These are phyloP conservation scores for Amaranthus cruentus DNA, from an alignment of 148 eudicot species.

Conservation along the genomic window DNA sequence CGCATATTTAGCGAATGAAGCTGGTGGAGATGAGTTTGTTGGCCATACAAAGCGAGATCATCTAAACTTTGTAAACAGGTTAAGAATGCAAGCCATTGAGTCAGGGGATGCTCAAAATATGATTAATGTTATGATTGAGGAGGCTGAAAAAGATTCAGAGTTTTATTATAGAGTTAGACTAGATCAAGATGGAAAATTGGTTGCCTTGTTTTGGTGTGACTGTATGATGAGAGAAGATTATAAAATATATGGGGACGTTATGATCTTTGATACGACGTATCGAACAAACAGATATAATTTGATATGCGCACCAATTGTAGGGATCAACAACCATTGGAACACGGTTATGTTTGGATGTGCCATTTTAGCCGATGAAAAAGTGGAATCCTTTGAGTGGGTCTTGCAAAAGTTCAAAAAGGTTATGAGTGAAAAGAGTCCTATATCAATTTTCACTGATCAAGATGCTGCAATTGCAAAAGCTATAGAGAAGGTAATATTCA, in stretches of 20 bases:
- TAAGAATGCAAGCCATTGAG: not conserved
- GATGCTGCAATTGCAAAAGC: not conserved
- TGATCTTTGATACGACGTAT: not conserved
- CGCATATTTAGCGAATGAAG: not conserved
- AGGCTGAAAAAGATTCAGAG: not conserved
- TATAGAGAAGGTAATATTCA: not conserved
- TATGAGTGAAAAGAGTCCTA: not conserved
- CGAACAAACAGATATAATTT: constrained; percentile 6
- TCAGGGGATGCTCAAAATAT: constrained; percentile 4
- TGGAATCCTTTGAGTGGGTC: not conserved
- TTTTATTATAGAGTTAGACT: not conserved
- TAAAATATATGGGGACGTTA: not conserved
- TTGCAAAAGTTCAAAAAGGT: not conserved
- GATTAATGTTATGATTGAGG: not conserved
- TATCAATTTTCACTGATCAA: not conserved
- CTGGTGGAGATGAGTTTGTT: not conserved
- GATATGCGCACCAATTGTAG: not conserved
- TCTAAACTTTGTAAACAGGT: not conserved
- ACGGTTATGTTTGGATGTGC: not conserved
- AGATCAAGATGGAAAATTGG: not conserved
- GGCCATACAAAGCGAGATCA: constrained; percentile 5
- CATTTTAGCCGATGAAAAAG: not conserved
- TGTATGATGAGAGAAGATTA: constrained; percentile 2
- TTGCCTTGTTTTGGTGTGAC: constrained; percentile 6
- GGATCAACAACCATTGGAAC: constrained; percentile 2